Percentiles rank a stretch among this genome's conserved stretches.
These are phyloP conservation scores for Phytophthora fragariaefolia DNA, from an alignment of 352 stramenopile species.

Conservation along the genomic window DNA sequence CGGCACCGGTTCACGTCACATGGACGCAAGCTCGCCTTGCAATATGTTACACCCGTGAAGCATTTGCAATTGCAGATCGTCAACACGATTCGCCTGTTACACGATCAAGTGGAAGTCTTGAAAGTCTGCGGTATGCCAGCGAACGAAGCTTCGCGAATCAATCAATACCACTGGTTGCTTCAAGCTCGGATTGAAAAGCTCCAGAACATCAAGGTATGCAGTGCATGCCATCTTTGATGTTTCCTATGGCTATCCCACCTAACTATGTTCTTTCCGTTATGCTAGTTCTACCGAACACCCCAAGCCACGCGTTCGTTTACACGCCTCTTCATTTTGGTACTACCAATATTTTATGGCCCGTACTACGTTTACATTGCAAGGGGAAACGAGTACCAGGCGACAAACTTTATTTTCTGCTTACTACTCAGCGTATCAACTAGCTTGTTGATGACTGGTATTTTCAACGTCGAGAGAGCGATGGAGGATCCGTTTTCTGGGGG, in stretches of 20 bases:
- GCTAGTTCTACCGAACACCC: slow-evolving; percentile 82
- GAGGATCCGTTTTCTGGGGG: slow-evolving; percentile 81
- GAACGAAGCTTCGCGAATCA: slow-evolving; percentile 89
- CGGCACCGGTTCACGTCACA: slow-evolving; percentile 71
- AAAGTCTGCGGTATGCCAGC: slow-evolving; percentile 72
- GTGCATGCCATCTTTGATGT: no score
- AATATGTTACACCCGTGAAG: slow-evolving; percentile 50
- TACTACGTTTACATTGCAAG: slow-evolving; percentile 87
- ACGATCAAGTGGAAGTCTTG: slow-evolving; percentile 81
- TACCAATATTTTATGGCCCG: slow-evolving; percentile 85
- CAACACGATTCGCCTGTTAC: slow-evolving; percentile 58
- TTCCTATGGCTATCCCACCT: no score
- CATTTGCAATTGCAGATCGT: slow-evolving; percentile 69
- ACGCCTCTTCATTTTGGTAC: slow-evolving; percentile 84
- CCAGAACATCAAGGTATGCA: slow-evolving; percentile 74
- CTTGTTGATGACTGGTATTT: slow-evolving; percentile 87
- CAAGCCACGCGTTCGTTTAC: slow-evolving; percentile 89
- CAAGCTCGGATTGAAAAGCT: slow-evolving; percentile 83
- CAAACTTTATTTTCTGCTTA: slow-evolving; percentile 83
- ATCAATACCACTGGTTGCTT: slow-evolving; percentile 90
- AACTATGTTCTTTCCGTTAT: background rate
- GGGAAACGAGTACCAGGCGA: slow-evolving; percentile 55
- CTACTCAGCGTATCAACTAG: slow-evolving; percentile 79
- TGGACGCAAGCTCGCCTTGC: slow-evolving; percentile 51
- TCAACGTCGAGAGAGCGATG: slow-evolving; percentile 86